A percentile compares a stretch with the other conserved stretches of the same genome.
phyloP scores from a whole-genome alignment of 2,329 filamentous ascomycete species.

The Corniculantispora saksenae region DNA sequence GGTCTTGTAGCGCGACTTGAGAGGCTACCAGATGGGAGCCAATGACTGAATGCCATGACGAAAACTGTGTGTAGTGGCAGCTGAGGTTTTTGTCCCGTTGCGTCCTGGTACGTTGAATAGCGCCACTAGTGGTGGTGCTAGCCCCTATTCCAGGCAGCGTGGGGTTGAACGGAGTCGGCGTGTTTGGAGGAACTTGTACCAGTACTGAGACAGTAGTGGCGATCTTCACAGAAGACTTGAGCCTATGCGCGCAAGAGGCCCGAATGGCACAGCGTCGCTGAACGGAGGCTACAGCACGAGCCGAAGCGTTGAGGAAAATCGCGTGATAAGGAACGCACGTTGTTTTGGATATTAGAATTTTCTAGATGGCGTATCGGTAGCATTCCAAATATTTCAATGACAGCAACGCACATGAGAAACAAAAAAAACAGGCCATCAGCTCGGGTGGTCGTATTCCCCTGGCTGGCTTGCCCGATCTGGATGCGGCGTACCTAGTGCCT shows the following conservation, averaged over 20 bases:
- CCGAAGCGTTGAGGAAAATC: neutral
- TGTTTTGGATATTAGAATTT: neutral
- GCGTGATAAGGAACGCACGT: neutral
- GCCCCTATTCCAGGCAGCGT: neutral
- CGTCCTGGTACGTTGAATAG: neutral
- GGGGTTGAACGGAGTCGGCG: neutral
- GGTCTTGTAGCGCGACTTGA: neutral
- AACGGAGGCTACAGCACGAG: neutral
- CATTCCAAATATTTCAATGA: neutral
- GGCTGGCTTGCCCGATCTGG: conserved; percentile 5
- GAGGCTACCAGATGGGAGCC: too few species aligned
- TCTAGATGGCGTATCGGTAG: neutral
- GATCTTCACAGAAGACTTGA: too few species aligned
- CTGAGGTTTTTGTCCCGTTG: too few species aligned
- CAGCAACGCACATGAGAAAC: neutral
- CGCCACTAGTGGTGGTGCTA: neutral
- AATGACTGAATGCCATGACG: too few species aligned
- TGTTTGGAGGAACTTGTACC: neutral
- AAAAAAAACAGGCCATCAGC: conserved; percentile 5
- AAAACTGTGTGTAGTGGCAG: too few species aligned
- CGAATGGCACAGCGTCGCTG: neutral
- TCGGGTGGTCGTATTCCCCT: conserved; percentile 14
- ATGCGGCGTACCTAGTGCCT: neutral
- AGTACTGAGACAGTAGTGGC: too few species aligned
- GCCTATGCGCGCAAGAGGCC: neutral